A percentile compares a stretch with the other conserved stretches of the same genome.
These are phyloP conservation scores for Begonia peltatifolia DNA, from an alignment of 306 rosid genomes.

Conservation along the genomic window DNA sequence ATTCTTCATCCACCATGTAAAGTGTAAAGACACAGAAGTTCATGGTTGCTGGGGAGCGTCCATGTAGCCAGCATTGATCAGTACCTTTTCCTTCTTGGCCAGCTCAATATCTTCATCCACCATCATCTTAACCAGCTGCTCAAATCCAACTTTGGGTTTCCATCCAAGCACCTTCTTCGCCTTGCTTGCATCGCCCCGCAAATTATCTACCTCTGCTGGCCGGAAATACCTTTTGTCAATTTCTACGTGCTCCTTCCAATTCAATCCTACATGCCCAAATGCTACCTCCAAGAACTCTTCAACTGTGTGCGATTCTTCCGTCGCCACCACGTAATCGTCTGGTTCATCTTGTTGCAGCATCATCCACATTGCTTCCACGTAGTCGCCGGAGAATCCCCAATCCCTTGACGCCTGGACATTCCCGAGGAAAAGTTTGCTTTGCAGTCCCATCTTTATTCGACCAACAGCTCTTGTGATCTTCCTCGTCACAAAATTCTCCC, in stretches of 20 bases:
- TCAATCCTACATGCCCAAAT: slow-evolving; percentile 68
- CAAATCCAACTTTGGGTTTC: slow-evolving; percentile 88
- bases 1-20: too few relatives aligned
- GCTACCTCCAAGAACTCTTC: slow-evolving; percentile 81
- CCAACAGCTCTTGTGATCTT: slow-evolving; percentile 93
- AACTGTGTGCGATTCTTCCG: slow-evolving; percentile 89
- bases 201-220: slow-evolving; percentile 86
- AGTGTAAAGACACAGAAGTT: background rate
- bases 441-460: slow-evolving; percentile 83
- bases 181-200: slow-evolving; percentile 69
- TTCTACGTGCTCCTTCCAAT: slow-evolving; percentile 79
- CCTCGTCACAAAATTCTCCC: slow-evolving; percentile 93
- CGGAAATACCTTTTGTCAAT: slow-evolving; percentile 79
- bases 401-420: slow-evolving; percentile 79
- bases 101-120: slow-evolving; percentile 78
- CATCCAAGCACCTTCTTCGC: slow-evolving; percentile 77
- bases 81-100: slow-evolving; percentile 92
- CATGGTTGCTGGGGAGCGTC: slow-evolving; percentile 97
- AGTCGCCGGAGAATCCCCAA: slow-evolving; percentile 97
- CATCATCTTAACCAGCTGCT: slow-evolving; percentile 90
- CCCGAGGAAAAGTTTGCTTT: slow-evolving; percentile 73
- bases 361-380: slow-evolving; percentile 97
- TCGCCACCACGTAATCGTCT: slow-evolving; percentile 89
- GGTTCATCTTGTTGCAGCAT: slow-evolving; percentile 95
- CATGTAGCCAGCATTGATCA: slow-evolving; percentile 94